Conservation (phyloP, 164 flowering plant genomes). For the Euptelea pleiosperma region DNA sequence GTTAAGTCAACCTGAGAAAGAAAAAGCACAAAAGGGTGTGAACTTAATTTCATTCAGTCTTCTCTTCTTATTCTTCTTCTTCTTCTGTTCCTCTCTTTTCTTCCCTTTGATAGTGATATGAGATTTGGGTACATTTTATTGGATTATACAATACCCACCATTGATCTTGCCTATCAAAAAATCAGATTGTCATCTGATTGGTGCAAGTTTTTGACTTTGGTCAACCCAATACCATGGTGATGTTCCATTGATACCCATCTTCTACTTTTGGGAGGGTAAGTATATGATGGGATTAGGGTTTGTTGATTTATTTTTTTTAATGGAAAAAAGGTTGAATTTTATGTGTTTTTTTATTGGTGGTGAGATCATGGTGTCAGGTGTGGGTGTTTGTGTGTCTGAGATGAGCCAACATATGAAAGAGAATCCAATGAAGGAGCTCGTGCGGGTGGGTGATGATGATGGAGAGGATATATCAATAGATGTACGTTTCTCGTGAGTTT, state of each 20-base stretch:
- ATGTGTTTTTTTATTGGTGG: background rate
- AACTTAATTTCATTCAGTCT: background rate
- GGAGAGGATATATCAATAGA: background rate
- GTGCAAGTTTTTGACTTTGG: no score
- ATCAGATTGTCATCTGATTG: no score
- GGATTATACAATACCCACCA: background rate
- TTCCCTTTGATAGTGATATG: constrained; percentile 4
- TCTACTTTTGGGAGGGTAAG: no score
- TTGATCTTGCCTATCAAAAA: no score
- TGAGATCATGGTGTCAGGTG: constrained; percentile 20
- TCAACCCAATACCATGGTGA: no score
- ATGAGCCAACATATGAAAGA: constrained; percentile 7
- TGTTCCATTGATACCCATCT: no score
- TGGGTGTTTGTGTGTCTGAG: constrained; percentile 19
- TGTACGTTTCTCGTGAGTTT: background rate
- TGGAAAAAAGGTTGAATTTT: background rate
- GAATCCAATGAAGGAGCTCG: constrained; percentile 30
- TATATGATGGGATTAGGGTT: background rate
- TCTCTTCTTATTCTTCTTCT: background rate
- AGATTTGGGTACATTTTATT: background rate
- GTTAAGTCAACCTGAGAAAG: constrained; percentile 19
- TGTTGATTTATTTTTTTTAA: no score
- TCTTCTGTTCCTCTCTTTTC: constrained; percentile 2
- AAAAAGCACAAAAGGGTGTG: constrained; percentile 1
- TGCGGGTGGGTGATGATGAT: constrained; percentile 13